Conservation (phyloP, 169 alveolate species). For the Theileria parva region DNA sequence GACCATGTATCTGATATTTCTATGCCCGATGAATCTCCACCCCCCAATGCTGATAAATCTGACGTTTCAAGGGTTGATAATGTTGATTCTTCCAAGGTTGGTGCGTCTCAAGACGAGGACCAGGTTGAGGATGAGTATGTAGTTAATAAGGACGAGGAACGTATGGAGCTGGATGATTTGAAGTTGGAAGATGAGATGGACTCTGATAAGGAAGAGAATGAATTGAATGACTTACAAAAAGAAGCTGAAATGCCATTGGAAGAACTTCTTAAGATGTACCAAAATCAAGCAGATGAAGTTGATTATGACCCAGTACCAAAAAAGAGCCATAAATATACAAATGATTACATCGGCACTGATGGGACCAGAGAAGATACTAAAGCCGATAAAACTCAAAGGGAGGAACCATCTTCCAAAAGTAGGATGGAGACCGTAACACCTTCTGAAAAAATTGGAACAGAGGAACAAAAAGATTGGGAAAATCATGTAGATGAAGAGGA, state of each 20-base stretch:
- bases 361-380: neutral
- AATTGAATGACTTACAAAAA: slow-evolving; percentile 37
- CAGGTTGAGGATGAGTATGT: slow-evolving; percentile 51
- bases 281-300: neutral
- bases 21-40: neutral
- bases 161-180: slow-evolving; percentile 56
- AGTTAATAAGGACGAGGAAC: slow-evolving; percentile 19
- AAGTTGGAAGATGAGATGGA: slow-evolving; percentile 51
- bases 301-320: slow-evolving; percentile 24
- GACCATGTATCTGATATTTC: neutral
- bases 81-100: neutral
- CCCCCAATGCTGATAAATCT: neutral
- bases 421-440: neutral
- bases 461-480: slow-evolving; percentile 49
- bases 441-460: neutral
- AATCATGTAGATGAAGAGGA: slow-evolving; percentile 56
- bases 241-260: slow-evolving; percentile 58
- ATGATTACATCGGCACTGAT: neutral
- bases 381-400: slow-evolving; percentile 2
- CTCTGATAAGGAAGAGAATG: slow-evolving; percentile 50
- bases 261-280: slow-evolving; percentile 40
- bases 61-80: slow-evolving; percentile 1
- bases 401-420: slow-evolving; percentile 6
- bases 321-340: neutral
- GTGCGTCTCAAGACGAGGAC: neutral